These are phyloP conservation scores for Aspergillus fischeri DNA, from an alignment of 2,329 filamentous ascomycete species.

Conservation along the genomic window DNA sequence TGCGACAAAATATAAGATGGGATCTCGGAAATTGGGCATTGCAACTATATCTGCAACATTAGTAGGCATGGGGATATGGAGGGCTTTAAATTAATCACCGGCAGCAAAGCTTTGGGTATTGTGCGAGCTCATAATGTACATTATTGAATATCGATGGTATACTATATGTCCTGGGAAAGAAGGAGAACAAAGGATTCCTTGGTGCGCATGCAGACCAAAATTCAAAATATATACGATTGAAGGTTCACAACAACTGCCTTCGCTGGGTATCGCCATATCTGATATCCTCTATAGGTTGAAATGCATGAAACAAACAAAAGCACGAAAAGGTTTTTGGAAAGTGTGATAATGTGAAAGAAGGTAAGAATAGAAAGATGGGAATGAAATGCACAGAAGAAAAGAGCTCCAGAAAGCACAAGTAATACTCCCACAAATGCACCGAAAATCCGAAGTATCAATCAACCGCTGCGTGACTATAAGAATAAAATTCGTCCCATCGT, in stretches of 20 bases:
- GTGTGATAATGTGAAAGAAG: slow-evolving; percentile 4
- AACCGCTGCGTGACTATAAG: slow-evolving; percentile 30
- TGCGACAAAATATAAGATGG: slow-evolving; percentile 68
- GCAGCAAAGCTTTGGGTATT: not conserved
- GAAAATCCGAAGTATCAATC: slow-evolving; percentile 19
- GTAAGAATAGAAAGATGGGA: slow-evolving; percentile 12
- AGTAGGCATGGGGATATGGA: slow-evolving; percentile 66
- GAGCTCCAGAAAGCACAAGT: slow-evolving; percentile 21
- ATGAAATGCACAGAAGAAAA: slow-evolving; percentile 6
- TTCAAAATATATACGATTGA: slow-evolving; percentile 9
- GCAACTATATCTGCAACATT: slow-evolving; percentile 63
- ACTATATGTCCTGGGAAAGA: not conserved
- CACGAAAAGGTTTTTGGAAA: slow-evolving; percentile 8
- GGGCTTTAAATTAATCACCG: slow-evolving; percentile 54
- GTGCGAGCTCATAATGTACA: not conserved
- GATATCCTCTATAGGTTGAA: slow-evolving; percentile 33
- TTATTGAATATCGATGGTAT: not conserved
- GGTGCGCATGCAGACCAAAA: slow-evolving; percentile 1
- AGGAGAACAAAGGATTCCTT: not conserved
- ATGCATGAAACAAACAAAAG: slow-evolving; percentile 18
- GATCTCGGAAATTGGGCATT: slow-evolving; percentile 64
- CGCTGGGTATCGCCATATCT: slow-evolving; percentile 34
- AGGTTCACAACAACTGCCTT: slow-evolving; percentile 25
- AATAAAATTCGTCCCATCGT: slow-evolving; percentile 33
- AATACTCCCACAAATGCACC: slow-evolving; percentile 33